Base-by-base conservation (phyloP, 805 yeast genomes). In the Ascoidea tarda region DNA sequence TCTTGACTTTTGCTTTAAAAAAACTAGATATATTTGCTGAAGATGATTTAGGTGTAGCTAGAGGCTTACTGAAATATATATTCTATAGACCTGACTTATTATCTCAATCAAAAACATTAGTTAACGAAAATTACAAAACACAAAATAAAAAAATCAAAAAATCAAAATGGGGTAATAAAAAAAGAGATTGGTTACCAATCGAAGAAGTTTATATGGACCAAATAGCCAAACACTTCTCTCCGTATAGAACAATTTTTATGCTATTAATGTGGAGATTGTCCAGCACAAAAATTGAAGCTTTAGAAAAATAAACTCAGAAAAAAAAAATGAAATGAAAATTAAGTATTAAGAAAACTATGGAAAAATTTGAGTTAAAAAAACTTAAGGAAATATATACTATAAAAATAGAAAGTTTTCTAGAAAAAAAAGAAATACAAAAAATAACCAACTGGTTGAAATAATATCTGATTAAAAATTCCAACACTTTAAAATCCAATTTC, bases 1-100 rank as follows among this genome's bases (percentile, higher is more conserved):
- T 88, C 65, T 66, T 86, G 16, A 61, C 83, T 28, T 87, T 87
- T 62, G 84, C 85, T 1, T 67, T 89, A 48, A 74, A 74, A 32
- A 73, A 86, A 53, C 62, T 77, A 62, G 82, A 90, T 63, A 78
- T 87, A 0, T 87, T 87, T 63, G 83, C 93, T 5, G 69, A 77
- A 5, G 87, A 81, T 16, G 97, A 90, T 66, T 67, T 90, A 49
- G 97, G 96, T 1, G 77, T 90, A 1, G 88, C 90, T 38, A 70
- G 95, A 56, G 97, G 97, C 0, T 77, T 82, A 54, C 76, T 87
- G 0, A 64, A 72, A 33, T 90, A 87, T 64, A 63, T 86, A 31
- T 69, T 69, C 16, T 71, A 72, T 48, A 68, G 84, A 51, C 82
- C 81, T 0, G 72, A 73, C 5, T 54, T 82, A 12, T 59, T 76